Conservation (phyloP, 768 basidiomycete species). For the Boletellus ananiceps region DNA sequence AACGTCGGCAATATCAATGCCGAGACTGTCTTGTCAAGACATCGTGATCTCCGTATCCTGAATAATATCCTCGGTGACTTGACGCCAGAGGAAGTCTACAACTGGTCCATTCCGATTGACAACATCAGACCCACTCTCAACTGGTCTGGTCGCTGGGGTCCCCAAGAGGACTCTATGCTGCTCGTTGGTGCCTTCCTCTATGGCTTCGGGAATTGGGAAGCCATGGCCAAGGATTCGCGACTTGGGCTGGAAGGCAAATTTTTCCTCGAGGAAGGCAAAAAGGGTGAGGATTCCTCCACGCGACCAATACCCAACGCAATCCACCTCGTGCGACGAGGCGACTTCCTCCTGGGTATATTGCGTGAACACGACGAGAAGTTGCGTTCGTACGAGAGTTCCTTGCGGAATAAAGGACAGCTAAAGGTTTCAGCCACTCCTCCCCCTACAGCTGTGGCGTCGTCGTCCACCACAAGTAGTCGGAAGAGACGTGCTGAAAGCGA, state of each 20-base stretch:
- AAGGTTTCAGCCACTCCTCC: conserved; percentile 75
- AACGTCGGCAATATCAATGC: conserved; percentile 94
- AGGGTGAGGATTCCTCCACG: conserved; percentile 78
- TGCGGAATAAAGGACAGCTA: conserved; percentile 64
- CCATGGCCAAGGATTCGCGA: conserved; percentile 82
- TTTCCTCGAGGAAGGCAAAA: conserved; percentile 97
- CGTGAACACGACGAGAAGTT: conserved; percentile 89
- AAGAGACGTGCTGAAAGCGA: conserved; percentile 84
- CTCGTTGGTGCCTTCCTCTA: conserved; percentile 90
- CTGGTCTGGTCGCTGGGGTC: conserved; percentile 95
- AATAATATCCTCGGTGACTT: conserved; percentile 72
- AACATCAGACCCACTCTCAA: conserved; percentile 91
- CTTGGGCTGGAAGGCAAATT: conserved; percentile 89
- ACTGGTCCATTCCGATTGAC: conserved; percentile 87
- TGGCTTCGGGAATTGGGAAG: conserved; percentile 97
- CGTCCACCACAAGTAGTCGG: conserved; percentile 52
- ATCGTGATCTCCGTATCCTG: conserved; percentile 84
- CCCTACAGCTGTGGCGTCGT: conserved; percentile 64
- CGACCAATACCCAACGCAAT: conserved; percentile 96
- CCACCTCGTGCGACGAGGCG: conserved; percentile 94
- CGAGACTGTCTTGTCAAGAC: conserved; percentile 88
- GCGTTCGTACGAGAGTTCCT: conserved; percentile 79
- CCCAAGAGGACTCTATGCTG: conserved; percentile 89
- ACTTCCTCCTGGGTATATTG: conserved; percentile 82
- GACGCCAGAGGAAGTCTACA: conserved; percentile 59